Evolutionary conservation across 768 basidiomycete species (phyloP), one percentile per base, ranked within the genome.

Genomic region (Paxillus rubicundulus): DNA sequence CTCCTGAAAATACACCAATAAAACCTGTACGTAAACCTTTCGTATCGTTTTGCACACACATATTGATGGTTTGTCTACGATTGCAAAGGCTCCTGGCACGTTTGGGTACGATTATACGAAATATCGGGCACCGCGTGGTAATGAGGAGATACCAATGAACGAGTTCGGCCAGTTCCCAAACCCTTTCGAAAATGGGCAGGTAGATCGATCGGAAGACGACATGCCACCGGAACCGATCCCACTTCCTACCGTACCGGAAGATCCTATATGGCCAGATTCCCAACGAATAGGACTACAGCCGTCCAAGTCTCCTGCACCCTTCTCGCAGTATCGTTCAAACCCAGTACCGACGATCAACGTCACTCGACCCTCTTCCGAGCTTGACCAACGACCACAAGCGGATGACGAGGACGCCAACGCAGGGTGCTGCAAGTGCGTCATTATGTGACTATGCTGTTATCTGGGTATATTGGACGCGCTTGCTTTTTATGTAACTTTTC

Each of bases 51-150:
- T 8, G 18, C 37, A 36, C 32, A 24, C 17, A 24, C 30, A 34
- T 40, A 48, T 50, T 59, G 49, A 51, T 45, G 36, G 13, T 14
- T 18, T 49, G 17, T 52, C 53, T 43, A 6, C 42, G 28, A 30
- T 43, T 47, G 24, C 40, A 24, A 52, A 89, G 89, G 87, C 88
- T 16, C 87, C 90, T 9, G 89, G 89, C 17, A 91, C 88, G 40
- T 92, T 92, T 67, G 89, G 85, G 4, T 92, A 76, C 64, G 85
- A 91, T 61, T 77, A 81, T 49, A 74, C 84, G 7, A 92, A 91
- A 68, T 84, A 85, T 60, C 81, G 83, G 8, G 75, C 76, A 9
- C 72, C 74, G 54, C 76, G 72, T 43, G 62, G 52, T 18, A 71
- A 70, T 28, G 69, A 69, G 47, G 76, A 78, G 62, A 83, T 86